A percentile compares a stretch with the other conserved stretches of the same genome.
These are phyloP conservation scores for Pelargonium myrrhifolium DNA, from an alignment of 441 rosid genomes.

Conservation along the genomic window DNA sequence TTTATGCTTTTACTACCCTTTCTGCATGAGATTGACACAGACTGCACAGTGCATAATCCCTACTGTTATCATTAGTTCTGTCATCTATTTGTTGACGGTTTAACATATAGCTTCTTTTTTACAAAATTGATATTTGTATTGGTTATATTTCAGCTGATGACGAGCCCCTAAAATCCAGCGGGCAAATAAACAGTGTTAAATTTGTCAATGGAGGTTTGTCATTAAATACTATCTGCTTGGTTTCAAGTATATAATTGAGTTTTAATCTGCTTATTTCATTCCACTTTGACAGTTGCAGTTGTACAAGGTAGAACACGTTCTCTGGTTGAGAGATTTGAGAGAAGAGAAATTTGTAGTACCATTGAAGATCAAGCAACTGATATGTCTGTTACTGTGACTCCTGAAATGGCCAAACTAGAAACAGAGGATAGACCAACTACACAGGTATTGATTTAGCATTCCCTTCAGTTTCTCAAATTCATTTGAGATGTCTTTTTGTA, in stretches of 20 bases:
- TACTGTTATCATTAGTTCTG: neutral
- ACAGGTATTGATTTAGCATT: neutral
- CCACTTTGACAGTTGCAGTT: slow-evolving; percentile 65
- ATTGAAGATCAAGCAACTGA: slow-evolving; percentile 4
- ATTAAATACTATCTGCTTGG: slow-evolving; percentile 17
- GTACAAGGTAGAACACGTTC: slow-evolving; percentile 83
- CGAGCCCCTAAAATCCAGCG: slow-evolving; percentile 26
- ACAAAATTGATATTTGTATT: neutral
- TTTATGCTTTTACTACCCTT: neutral
- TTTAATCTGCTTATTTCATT: neutral
- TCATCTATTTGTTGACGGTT: neutral
- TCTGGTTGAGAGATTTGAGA: slow-evolving; percentile 90
- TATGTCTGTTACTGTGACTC: neutral
- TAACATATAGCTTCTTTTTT: neutral
- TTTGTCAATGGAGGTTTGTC: slow-evolving; percentile 83
- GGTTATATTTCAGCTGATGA: slow-evolving; percentile 37
- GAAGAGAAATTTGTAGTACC: slow-evolving; percentile 39
- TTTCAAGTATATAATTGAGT: slow-evolving; percentile 13
- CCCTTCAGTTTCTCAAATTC: neutral
- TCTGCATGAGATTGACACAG: slow-evolving; percentile 1
- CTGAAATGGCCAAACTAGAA: neutral
- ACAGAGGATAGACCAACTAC: neutral
- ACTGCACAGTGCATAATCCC: neutral
- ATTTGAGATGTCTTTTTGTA: neutral
- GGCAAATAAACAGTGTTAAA: slow-evolving; percentile 41